Evolutionary conservation across 2,329 filamentous ascomycete species (phyloP), one percentile per base, ranked within the genome.

Genomic region (Venturia nashicola): DNA sequence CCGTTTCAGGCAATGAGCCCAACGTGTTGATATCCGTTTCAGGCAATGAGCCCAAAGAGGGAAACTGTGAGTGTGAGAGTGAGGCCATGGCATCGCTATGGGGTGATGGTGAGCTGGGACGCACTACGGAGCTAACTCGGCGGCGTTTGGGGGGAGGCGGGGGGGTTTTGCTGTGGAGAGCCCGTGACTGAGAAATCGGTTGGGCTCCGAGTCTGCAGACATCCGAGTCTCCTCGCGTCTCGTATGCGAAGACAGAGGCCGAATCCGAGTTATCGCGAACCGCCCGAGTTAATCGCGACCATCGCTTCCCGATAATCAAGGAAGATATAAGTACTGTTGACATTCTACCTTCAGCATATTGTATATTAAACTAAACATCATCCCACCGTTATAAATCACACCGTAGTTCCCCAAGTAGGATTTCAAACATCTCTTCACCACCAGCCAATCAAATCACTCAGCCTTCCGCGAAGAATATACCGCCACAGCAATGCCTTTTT

Each of bases 1-100:
- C n/a, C n/a, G 48, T 54, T 54, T 54, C 48, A 54, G 48, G 48
- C 48, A 54, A 54, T 34, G 48, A 32, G 61, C 34, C 48, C 48
- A 54, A 34, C n/a, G n/a, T n/a, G 12, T 65, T 59, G 44, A 65
- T 32, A 23, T 65, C 59, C 34, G 48, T 54, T 54, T 54, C 48
- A 54, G 48, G 48, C 48, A 54, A 54, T 34, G 48, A 32, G 61
- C 34, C 48, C 48, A 54, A 34, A 32, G 23, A 34, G 5, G 48
- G 48, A 16, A 54, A 16, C 8, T 27, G 27, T 5, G 48, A n/a
- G n/a, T n/a, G n/a, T n/a, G n/a, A n/a, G n/a, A n/a, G n/a, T n/a
- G n/a, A 54, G 48, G 9, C 27, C 48, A 54, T 54, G 23, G 20
- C 3, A 18, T 34, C 12, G 27, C 20, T 32, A 16, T 54, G 48